Evolutionary conservation across 2,329 filamentous ascomycete genomes (phyloP), one percentile per base, ranked within the genome.

Genomic region (Blastomyces gilchristii): DNA sequence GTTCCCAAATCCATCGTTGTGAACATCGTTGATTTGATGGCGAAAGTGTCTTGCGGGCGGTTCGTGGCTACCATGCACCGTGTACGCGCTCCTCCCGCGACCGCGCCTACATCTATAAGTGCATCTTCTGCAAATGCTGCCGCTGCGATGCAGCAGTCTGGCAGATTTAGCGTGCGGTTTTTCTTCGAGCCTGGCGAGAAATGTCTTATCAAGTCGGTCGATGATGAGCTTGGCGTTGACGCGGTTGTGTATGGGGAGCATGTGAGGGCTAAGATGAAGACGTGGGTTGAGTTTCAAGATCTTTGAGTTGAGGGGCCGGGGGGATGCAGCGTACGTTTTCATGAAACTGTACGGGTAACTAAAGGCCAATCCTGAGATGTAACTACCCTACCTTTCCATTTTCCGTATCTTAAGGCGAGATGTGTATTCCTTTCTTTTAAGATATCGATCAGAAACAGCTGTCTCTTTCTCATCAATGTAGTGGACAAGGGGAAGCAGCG

Each of bases 51-150:
- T 18, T 75, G 76, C n/a, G 75, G 75, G 7, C 65, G 71, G 49
- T 80, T 79, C 67, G 73, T 78, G 11, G 78, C 77, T 12, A 80
- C 78, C 1, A 75, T 75, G 70, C 78, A 80, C 69, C 73, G 78
- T 2, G 78, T 81, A 2, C 71, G 75, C 39, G 72, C 70, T 16
- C 69, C 66, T 22, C 50, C 53, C 4, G 18, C 53, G 18, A 1
- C 28, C 28, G 50, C 22, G 14, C 11, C 50, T 14, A 65, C 67
- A 3, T 53, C 14, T 54, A 22, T 22, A 22, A 22, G 16, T 43
- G 12, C 41, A 43, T 14, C 5, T 16, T 43, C 45, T 22, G 2
- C 45, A 22, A 25, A 25, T 49, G 45, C 34, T 31, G 60, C 50
- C 14, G 50, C 18, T 57, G 39, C 3, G 37, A 25, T 22, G 14